A percentile compares a stretch with the other conserved stretches of the same genome.
phyloP scores from a whole-genome alignment of 2,329 filamentous ascomycete genomes.

The Penicillium sp. region DNA sequence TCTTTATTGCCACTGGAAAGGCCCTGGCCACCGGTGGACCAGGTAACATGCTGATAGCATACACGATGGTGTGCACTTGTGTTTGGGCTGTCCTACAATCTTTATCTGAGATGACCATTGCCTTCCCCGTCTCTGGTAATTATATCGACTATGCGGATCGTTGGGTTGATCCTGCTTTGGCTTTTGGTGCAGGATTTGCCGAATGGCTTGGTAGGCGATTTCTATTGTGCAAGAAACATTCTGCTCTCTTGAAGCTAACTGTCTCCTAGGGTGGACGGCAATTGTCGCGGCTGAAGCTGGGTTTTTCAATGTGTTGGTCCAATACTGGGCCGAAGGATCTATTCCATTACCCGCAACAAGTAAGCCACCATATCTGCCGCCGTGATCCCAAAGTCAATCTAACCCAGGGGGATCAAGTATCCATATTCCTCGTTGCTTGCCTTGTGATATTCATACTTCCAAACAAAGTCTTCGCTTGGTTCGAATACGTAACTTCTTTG shows the following conservation, averaged over 20 bases:
- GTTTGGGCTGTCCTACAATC: slow-evolving; percentile 37
- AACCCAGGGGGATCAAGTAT: slow-evolving; percentile 13
- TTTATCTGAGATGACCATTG: slow-evolving; percentile 40
- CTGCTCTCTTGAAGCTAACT: not conserved
- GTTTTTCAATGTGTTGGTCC: slow-evolving; percentile 25
- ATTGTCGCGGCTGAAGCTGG: slow-evolving; percentile 25
- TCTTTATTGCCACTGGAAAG: slow-evolving; percentile 21
- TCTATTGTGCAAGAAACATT: not conserved
- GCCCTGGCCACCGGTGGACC: slow-evolving; percentile 34
- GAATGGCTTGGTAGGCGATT: slow-evolving; percentile 19
- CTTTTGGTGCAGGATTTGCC: slow-evolving; percentile 38
- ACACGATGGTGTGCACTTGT: slow-evolving; percentile 29
- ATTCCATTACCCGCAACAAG: not conserved
- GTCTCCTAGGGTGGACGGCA: not conserved
- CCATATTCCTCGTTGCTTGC: slow-evolving; percentile 20
- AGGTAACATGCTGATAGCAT: slow-evolving; percentile 36
- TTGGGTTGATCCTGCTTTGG: slow-evolving; percentile 41
- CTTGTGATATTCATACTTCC: slow-evolving; percentile 29
- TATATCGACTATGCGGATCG: slow-evolving; percentile 43
- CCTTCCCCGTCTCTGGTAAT: slow-evolving; percentile 39
- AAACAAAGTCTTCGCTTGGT: slow-evolving; percentile 38
- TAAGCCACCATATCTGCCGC: not conserved
- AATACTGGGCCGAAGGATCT: slow-evolving; percentile 23
- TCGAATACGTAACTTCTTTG: slow-evolving; percentile 37
- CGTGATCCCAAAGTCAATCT: not conserved